Evolutionary conservation across 2,329 filamentous ascomycete genomes (phyloP), one percentile per base, ranked within the genome.

Genomic region (Cordyceps militaris): DNA sequence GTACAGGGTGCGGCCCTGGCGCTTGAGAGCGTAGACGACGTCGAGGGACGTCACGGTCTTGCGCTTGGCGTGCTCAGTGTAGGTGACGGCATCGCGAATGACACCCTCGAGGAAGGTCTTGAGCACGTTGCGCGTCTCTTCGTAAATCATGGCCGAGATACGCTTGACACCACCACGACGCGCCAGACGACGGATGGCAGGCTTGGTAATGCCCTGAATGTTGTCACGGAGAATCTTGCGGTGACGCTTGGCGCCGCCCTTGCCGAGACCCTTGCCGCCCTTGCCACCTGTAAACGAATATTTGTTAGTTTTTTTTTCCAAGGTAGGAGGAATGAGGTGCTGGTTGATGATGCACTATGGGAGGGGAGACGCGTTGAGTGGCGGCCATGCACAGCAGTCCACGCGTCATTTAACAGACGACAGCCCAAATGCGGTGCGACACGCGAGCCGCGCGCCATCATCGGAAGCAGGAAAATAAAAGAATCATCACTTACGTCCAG

Each of bases 101-200:
- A 86, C 83, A 66, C 79, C 77, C 74, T 86, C 83, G 61, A 86
- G 81, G 80, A 86, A 86, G 62, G 82, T 83, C 80, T 86, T 86
- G 68, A 86, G 80, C 62, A 86, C 83, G 78, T 82, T 82, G 66
- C 83, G 83, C 60, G 83, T 86, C 77, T 86, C 83, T 72, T 86
- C 83, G 78, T 86, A 86, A 75, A 86, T 86, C 82, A 86, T 95
- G 75, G 92, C 92, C 71, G 91, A 96, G 72, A 97, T 97, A 96
- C 92, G 92, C 90, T 97, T 97, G 84, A 97, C 92, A 92, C 92
- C 92, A 78, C 92, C 92, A 94, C 92, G 91, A 80, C 92, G 92
- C 66, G 92, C 92, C 75, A 97, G 91, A 95, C 92, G 92, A 72
- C 92, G 88, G 79, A 97, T 97, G 71, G 92, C 92, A 70, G 92